A percentile compares a stretch with the other conserved stretches of the same genome.
These are phyloP conservation scores for Dendrocalamus latiflorus DNA, from an alignment of 202 grass and related monocot genomes.

Conservation along the genomic window DNA sequence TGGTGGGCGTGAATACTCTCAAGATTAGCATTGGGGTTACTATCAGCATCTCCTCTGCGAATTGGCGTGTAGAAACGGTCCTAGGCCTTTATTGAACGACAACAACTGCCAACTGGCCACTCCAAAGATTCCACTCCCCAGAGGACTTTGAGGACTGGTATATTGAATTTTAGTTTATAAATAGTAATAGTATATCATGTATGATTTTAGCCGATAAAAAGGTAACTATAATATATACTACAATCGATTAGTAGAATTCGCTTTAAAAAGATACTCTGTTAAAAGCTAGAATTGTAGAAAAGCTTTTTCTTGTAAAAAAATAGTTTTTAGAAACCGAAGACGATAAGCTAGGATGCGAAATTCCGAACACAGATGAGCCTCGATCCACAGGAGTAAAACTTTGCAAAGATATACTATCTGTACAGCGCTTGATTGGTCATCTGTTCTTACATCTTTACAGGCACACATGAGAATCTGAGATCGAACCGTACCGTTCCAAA, in stretches of 20 bases:
- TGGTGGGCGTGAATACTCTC: not conserved
- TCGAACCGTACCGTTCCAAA: not conserved
- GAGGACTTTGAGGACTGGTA: not conserved
- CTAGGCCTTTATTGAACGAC: not conserved
- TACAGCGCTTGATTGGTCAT: not conserved
- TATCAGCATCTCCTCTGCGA: not conserved
- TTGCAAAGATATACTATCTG: not conserved
- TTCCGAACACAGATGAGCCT: not conserved
- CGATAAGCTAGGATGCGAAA: not conserved
- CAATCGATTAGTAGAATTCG: rapidly evolving
- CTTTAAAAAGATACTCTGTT: no score
- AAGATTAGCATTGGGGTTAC: not conserved
- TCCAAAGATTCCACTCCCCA: not conserved
- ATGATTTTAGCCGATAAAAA: no score
- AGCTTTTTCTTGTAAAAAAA: no score
- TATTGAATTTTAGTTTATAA: no score
- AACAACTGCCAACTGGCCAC: not conserved
- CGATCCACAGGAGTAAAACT: not conserved
- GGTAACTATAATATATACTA: no score
- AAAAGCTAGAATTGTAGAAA: no score
- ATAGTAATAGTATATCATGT: no score
- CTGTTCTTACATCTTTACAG: not conserved
- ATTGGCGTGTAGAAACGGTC: not conserved
- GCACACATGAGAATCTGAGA: not conserved
- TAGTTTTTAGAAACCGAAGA: rapidly evolving